phyloP scores from a whole-genome alignment of 2,329 filamentous ascomycete species.

The Ascochyta rabiei region DNA sequence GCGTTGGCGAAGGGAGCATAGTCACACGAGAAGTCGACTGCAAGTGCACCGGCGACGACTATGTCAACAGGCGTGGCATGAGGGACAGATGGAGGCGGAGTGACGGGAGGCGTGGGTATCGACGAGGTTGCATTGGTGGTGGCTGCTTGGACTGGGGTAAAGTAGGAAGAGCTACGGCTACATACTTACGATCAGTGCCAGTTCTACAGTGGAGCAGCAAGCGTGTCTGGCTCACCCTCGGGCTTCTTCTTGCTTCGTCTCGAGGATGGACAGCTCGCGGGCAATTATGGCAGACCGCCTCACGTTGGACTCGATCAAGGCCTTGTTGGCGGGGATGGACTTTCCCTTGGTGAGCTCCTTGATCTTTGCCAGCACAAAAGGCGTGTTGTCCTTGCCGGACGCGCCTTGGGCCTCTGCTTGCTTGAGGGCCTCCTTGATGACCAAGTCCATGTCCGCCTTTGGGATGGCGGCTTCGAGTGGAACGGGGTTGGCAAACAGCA shows the following conservation, averaged over 20 bases:
- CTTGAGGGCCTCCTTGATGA: constrained; percentile 50
- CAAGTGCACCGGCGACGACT: constrained; percentile 89
- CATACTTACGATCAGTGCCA: constrained; percentile 49
- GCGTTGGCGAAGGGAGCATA: constrained; percentile 60
- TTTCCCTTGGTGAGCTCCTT: constrained; percentile 75
- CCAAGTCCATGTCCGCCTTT: constrained; percentile 54
- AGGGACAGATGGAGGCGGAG: not conserved
- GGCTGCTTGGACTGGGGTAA: constrained; percentile 29
- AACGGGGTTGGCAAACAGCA: constrained; percentile 90
- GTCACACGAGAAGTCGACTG: constrained; percentile 86
- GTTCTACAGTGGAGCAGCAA: constrained; percentile 32
- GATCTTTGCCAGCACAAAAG: constrained; percentile 80
- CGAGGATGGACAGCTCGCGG: constrained; percentile 64
- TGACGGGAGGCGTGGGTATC: constrained; percentile 17
- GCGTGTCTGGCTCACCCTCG: constrained; percentile 47
- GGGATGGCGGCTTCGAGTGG: constrained; percentile 73
- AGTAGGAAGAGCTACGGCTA: constrained; percentile 34
- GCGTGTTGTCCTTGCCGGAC: constrained; percentile 79
- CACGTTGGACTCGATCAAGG: constrained; percentile 71
- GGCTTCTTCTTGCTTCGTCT: constrained; percentile 46
- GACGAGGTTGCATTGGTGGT: constrained; percentile 25
- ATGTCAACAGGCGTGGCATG: constrained; percentile 58
- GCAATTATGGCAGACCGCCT: constrained; percentile 68
- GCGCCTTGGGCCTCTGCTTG: constrained; percentile 51
- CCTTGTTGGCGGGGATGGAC: constrained; percentile 76